Base-by-base conservation (phyloP, 2,329 filamentous ascomycete genomes). In the Xylaria sp. region DNA sequence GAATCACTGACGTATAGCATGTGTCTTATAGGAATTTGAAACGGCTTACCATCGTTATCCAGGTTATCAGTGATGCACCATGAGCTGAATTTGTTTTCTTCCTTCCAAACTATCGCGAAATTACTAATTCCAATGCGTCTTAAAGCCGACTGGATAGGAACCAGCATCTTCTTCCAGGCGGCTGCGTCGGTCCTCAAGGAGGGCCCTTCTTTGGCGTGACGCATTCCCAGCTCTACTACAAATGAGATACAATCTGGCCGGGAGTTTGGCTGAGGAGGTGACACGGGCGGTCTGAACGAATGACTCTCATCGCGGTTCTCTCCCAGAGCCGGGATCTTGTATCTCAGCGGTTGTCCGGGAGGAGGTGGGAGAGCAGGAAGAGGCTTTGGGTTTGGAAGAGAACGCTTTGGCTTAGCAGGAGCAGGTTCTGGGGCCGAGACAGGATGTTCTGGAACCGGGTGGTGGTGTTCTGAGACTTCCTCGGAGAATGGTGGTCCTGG, bases 11-110 rank as follows among this genome's bases (percentile, higher is more conserved):
- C 1, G 4, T 57, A 25, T 34, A 15, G 1, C 34, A 12, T n/a
- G 25, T 8, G 15, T 37, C 1, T 6, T 37, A 37, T 37, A 7
- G 15, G 1, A 31, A 7, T 28, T 46, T 15, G 31, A 20, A 10
- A 51, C 39, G 9, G 15, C 58, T 23, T 44, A 63, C 65, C 6
- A 8, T 15, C 18, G 12, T 57, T n/a, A n/a, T 41, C 39, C 13
- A 5, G 18, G 12, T 50, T 63, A 8, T 63, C 44, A 12, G 58
- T 63, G 3, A 66, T 57, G 31, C 58, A 57, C 65, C 65, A 66
- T 20, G 58, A 23, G 6, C 18, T 13, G 23, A 57, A 61, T 15
- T 57, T 34, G 23, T 63, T 62, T 1, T n/a, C 1, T 1, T 1
- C 4, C 7, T 62, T 57, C 18, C 18, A 44, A 13, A 25, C 44